phyloP scores from a whole-genome alignment of 148 eudicot species.

The Rhododendron henanense region DNA sequence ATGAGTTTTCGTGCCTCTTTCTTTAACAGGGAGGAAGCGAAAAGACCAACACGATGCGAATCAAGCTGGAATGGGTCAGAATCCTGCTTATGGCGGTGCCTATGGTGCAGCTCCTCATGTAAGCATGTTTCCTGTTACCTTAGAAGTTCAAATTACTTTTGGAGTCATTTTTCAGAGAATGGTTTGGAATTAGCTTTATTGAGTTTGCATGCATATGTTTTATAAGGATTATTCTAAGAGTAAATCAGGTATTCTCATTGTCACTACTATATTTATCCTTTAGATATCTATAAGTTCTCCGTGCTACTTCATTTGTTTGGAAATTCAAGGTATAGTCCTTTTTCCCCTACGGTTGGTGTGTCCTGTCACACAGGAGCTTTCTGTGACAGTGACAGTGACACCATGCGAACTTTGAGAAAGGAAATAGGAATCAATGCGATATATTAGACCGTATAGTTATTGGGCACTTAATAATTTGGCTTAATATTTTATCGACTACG shows the following conservation, averaged over 20 bases:
- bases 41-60: conserved; percentile 81
- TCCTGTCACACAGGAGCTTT: no score
- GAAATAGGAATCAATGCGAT: neutral
- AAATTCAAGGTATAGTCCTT: neutral
- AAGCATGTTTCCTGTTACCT: conserved; percentile 26
- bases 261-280: neutral
- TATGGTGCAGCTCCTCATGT: conserved; percentile 83
- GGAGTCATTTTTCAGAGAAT: neutral
- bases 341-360: neutral
- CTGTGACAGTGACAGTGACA: no score
- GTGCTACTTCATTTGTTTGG: neutral
- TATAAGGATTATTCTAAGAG: neutral
- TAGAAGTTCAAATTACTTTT: no score
- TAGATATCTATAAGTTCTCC: neutral
- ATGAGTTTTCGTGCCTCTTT: neutral
- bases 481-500: neutral
- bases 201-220: neutral
- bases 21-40: conserved; percentile 57
- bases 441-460: neutral
- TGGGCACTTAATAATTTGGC: no score
- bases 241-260: neutral
- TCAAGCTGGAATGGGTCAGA: conserved; percentile 59
- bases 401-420: neutral
- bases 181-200: neutral
- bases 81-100: conserved; percentile 59